Evolutionary conservation across 768 basidiomycete genomes (phyloP), one percentile per base, ranked within the genome.

Genomic region (Russula earlei): DNA sequence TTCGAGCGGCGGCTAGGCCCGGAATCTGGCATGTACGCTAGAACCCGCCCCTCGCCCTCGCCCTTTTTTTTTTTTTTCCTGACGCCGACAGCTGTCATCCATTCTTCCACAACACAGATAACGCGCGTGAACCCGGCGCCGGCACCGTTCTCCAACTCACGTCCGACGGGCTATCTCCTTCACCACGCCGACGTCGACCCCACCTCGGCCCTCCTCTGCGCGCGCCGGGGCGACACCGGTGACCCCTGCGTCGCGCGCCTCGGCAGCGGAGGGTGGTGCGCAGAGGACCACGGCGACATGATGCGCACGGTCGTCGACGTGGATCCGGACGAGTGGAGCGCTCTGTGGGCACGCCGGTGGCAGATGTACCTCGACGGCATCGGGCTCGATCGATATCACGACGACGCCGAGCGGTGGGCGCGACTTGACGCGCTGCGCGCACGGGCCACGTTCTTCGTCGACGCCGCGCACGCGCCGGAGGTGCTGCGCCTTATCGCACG

Each of bases 301-400:
- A 22, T 44, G 47, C 61, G 51, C 42, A 62, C 61, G 1, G 34
- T 62, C 22, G 54, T 60, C 3, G 61, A 62, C 20, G 40, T 44
- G 3, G 61, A 62, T 20, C 61, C 58, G 10, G 59, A 60, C 1
- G 61, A 62, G 10, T 62, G 61, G 61, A 34, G 19, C 5, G 47
- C 47, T 1, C 46, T 51, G 5, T 62, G 61, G 61, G 48, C 51
- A 15, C 59, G 61, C 24, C 27, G 51, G 6, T 62, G 61, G 61
- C 36, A 60, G 7, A 62, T 62, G 59, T 62, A 62, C 40, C 44
- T 62, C 12, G 52, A 52, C 10, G 54, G 61, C 37, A 49, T 62
- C 22, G 24, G 47, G 22, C 40, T 29, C 1, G 58, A 60, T 33
- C 41, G 53, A 20, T 47, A 51, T 19, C 49, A 59, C 34, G 54